phyloP scores from a whole-genome alignment of 2,329 filamentous ascomycete species.

The Aspergillus calidoustus region DNA sequence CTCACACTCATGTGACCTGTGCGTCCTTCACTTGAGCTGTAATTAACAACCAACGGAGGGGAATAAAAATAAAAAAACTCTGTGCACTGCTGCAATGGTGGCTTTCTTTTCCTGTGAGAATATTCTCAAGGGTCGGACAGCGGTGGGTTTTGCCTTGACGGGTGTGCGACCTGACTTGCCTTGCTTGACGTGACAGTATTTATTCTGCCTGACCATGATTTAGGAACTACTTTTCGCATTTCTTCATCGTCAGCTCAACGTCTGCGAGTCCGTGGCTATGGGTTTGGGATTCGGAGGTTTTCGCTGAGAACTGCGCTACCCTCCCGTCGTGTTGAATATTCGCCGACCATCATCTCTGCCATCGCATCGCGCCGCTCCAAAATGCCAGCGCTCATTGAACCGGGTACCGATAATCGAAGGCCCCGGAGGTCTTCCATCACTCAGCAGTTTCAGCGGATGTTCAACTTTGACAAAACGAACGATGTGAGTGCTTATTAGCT shows the following conservation, averaged over 20 bases:
- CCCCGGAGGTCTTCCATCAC: constrained; percentile 29
- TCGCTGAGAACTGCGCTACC: not conserved
- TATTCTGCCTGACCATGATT: not conserved
- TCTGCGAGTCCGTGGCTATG: not conserved
- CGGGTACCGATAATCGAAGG: constrained; percentile 15
- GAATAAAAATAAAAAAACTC: not conserved
- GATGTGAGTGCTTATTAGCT: constrained; percentile 23
- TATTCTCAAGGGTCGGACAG: not conserved
- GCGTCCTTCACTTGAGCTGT: constrained; percentile 9
- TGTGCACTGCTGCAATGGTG: constrained; percentile 12
- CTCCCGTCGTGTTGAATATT: not conserved
- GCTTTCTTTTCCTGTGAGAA: not conserved
- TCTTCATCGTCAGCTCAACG: not conserved
- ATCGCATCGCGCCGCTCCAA: not conserved
- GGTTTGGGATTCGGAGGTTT: not conserved
- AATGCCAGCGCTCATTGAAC: constrained; percentile 19
- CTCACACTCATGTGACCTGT: constrained; percentile 19
- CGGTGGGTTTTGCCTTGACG: not conserved
- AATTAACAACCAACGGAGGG: not conserved
- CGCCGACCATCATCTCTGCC: not conserved
- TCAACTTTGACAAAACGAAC: constrained; percentile 23
- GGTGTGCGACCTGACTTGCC: not conserved
- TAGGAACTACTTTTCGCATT: not conserved
- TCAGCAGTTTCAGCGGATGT: constrained; percentile 28
- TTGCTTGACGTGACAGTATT: not conserved